Base-by-base conservation (phyloP, 2,329 filamentous ascomycete genomes). In the Phialemonium atrogriseum region DNA sequence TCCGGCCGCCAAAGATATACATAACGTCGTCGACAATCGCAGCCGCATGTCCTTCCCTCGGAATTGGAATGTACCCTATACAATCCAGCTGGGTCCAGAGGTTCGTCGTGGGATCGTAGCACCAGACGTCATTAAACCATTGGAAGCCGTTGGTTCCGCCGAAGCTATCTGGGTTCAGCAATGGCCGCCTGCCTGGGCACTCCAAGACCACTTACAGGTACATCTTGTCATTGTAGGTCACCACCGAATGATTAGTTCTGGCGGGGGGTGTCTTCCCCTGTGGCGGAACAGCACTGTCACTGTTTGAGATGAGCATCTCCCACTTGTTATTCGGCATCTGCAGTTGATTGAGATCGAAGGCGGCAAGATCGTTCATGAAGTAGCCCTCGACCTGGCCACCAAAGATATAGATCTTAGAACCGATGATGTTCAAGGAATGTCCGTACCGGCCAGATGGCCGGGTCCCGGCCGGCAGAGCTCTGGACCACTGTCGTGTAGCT, bases 121-220 rank as follows among this genome's bases (percentile, higher is more conserved):
- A 85, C 91, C 91, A 98, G 28, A 98, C 91, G 53, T 98, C 91
- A 55, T 96, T 98, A 64, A 96, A 98, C 93, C 91, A 98, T 49
- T 84, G 79, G 34, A 88, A 76, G 24, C 91, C 91, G 52, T 98
- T 94, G 2, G 91, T 98, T 40, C 91, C 91, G 46, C 91, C 91
- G 54, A 98, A 98, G n/a, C 84, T 91, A 44, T 16, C 23, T 22
- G 14, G 15, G 9, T 12, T 48, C 22, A 48, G 44, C 32, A 30
- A 33, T 34, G 26, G 36, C 32, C 4, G 20, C 28, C 14, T 17
- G 8, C 22, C 12, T 32, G 18, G 21, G 15, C 16, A 18, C 9
- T n/a, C n/a, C 5, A 19, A 7, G 28, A 21, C 21, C 24, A 71
- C 82, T 68, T 71, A 89, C 80, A 98, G 66, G 52, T 89, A 98